These are phyloP conservation scores for Hanseniaspora clermontiae DNA, from an alignment of 805 yeast species.

Conservation along the genomic window DNA sequence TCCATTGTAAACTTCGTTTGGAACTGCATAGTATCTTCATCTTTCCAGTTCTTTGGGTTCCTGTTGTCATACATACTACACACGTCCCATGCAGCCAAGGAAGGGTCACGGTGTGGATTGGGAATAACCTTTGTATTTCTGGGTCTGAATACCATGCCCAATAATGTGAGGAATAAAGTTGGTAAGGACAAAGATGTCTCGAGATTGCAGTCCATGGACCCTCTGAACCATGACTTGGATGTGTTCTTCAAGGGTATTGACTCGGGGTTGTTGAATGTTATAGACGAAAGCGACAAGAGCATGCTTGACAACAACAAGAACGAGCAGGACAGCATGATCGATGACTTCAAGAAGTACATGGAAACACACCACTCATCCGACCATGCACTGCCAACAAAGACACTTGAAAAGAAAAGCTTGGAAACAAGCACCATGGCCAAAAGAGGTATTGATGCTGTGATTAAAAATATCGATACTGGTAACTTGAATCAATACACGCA, in stretches of 20 bases:
- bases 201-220: slow-evolving; percentile 44
- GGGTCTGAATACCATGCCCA: slow-evolving; percentile 48
- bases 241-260: background rate
- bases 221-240: slow-evolving; percentile 39
- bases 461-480: background rate
- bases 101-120: slow-evolving; percentile 85
- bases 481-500: slow-evolving; percentile 15
- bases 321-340: background rate
- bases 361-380: background rate
- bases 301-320: slow-evolving; percentile 17
- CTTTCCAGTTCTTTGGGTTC: slow-evolving; percentile 90
- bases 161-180: slow-evolving; percentile 26
- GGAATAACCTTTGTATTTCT: slow-evolving; percentile 71
- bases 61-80: slow-evolving; percentile 79
- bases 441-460: background rate
- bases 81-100: slow-evolving; percentile 93
- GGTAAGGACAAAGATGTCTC: slow-evolving; percentile 23
- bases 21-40: slow-evolving; percentile 79
- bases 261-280: slow-evolving; percentile 20
- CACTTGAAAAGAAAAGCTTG: slow-evolving; percentile 1
- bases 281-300: slow-evolving; percentile 20
- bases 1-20: slow-evolving; percentile 76
- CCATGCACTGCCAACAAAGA: background rate
- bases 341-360: background rate
- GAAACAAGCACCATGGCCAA: background rate